Base-by-base conservation (phyloP, 169 alveolate species). In the Plasmodium adleri region DNA sequence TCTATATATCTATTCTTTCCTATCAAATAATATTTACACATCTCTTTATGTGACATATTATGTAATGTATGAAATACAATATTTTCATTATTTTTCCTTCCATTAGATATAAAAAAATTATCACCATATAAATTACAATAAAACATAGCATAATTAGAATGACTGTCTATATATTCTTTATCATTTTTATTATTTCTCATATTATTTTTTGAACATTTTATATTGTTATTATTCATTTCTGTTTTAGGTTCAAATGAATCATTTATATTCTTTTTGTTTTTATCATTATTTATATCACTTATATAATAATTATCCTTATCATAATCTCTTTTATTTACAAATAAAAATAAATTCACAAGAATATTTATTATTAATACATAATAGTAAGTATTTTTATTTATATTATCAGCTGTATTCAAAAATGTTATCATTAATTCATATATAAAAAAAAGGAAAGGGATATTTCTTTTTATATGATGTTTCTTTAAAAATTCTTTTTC, bases 371-470 rank as follows among this genome's bases (percentile, higher is more conserved):
- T 56, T 10, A 83, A 47, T 49, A 83, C 15, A 54, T 83, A 83
- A 28, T 45, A 83, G 1, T 68, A 32, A 0, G 85, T 6, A 28
- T 56, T 83, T 56, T 68, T 67, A 9, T 49, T 83, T 72, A 83
- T 28, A 9, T 83, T 62, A 0, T 3, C 20, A 0, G 91, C 56
- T 1, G 91, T 47, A 0, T 43, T 50, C 7, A 83, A 17, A 28
- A 83, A 68, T 0, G 91, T 68, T 22, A 58, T n/a, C 64, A 83
- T 47, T 0, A 39, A 15, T 56, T 83, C 91, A 28, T 68, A 58
- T n/a, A 83, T 26, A 72, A 83, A 83, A 58, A 83, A 83, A 60
- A 83, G 85, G 5, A 83, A 67, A 47, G 91, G 91, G 1, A 32
- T 1, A 60, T 45, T 83, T 9, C 28, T 43, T 67, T 45, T 49